These are phyloP conservation scores for Syncephalastrum monosporum DNA, from an alignment of 371 early-diverging fungal genomes.

Conservation along the genomic window DNA sequence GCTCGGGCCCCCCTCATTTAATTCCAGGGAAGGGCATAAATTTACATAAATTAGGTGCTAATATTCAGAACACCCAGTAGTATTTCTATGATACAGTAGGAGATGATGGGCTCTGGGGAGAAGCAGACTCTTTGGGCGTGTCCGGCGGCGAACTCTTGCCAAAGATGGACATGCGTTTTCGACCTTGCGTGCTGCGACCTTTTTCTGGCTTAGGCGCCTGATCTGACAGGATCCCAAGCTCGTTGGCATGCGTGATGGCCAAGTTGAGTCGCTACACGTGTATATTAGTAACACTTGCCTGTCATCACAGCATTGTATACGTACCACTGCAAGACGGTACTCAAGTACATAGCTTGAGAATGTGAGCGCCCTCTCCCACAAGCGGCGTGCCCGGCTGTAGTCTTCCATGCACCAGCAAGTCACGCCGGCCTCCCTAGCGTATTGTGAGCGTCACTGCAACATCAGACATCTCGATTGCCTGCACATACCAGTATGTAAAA, in stretches of 20 bases:
- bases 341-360: constrained; percentile 58
- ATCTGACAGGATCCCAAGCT: constrained; percentile 40
- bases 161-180: constrained; percentile 38
- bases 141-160: constrained; percentile 15
- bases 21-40: too few species aligned
- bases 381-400: constrained; percentile 40
- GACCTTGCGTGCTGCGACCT: constrained; percentile 41
- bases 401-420: constrained; percentile 51
- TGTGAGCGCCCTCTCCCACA: constrained; percentile 53
- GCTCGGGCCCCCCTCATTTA: too few species aligned
- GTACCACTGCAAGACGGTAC: constrained; percentile 47
- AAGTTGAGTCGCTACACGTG: constrained; percentile 37
- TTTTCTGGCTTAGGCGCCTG: constrained; percentile 24
- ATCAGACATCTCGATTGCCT: background rate
- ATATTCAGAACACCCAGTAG: too few species aligned
- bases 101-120: too few species aligned
- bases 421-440: constrained; percentile 57
- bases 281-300: background rate
- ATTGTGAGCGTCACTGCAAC: background rate
- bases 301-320: background rate
- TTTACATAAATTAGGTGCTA: too few species aligned
- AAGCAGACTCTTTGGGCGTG: background rate
- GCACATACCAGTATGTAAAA: constrained; percentile 56
- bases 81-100: too few species aligned
- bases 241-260: constrained; percentile 47